phyloP scores from a whole-genome alignment of 306 rosid genomes.

The Canavalia gladiata region DNA sequence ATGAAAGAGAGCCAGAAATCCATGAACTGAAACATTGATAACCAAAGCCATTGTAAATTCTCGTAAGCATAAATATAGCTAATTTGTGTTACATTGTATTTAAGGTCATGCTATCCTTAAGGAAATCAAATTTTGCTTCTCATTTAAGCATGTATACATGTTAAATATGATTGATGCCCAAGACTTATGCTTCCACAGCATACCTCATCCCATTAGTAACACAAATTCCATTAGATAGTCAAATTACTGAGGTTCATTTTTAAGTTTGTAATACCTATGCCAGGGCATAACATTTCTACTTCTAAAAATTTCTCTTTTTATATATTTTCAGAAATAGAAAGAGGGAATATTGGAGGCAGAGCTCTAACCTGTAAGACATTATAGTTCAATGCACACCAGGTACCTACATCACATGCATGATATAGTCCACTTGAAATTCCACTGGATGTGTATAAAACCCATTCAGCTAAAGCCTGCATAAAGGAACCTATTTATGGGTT shows the following conservation, averaged over 20 bases:
- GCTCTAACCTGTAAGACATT: conserved; percentile 74
- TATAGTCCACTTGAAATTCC: conserved; percentile 86
- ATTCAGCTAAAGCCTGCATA: conserved; percentile 86
- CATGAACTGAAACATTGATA: conserved; percentile 75
- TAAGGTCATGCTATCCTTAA: conserved; percentile 2
- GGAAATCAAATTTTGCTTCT: conserved; percentile 16
- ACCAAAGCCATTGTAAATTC: conserved; percentile 10
- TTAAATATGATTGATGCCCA: not conserved
- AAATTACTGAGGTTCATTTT: not conserved
- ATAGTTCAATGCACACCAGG: conserved; percentile 81
- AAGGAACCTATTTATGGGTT: conserved; percentile 36
- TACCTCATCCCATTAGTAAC: not conserved
- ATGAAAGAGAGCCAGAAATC: conserved; percentile 96
- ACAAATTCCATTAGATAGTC: not conserved
- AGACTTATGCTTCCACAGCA: not conserved
- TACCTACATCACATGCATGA: conserved; percentile 93
- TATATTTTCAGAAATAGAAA: conserved; percentile 2
- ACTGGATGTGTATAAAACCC: conserved; percentile 81
- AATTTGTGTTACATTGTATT: not conserved
- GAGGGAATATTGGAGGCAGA: conserved; percentile 35
- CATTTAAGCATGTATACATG: conserved; percentile 15
- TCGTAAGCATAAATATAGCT: not conserved
- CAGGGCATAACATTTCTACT: conserved; percentile 18
- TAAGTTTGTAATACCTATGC: conserved; percentile 21
- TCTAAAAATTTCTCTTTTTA: not conserved